Evolutionary conservation across 169 alveolate species (phyloP), one percentile per base, ranked within the genome.

Genomic region (Plasmodium coatneyi): DNA sequence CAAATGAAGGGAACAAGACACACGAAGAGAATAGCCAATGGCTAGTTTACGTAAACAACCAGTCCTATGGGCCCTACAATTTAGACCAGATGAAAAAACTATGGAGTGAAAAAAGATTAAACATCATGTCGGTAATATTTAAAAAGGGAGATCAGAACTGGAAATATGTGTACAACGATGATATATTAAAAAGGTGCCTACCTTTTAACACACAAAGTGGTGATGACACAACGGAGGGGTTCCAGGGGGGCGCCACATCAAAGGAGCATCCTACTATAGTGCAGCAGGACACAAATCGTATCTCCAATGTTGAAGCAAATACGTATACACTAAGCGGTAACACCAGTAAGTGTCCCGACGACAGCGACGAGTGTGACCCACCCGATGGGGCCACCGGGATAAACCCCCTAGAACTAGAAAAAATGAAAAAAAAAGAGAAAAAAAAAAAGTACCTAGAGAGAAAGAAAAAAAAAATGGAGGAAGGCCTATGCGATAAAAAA

Each of bases 361-460:
- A 82, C 25, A 25, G 41, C 46, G 30, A 22, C 19, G 34, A 71
- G n/a, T 16, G 49, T 36, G 14, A 70, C 22, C 30, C 52, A n/a
- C 16, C 36, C 14, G 60, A 86, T n/a, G 30, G 43, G 52, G 5
- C 16, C 25, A 34, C 56, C 14, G 70, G 19, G 30, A 10, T 54
- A 19, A 41, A 66, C 9, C 39, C 52, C 4, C 16, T 36, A 71
- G 92, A 91, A 16, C 14, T 80, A 39, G 91, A 80, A 81, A 79
- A 80, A 87, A n/a, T 79, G 7, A 89, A 56, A 89, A 81, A 91
- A 80, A 70, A 66, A 81, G 84, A 81, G 54, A 91, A 91, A 82
- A 91, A 91, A 91, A 91, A 81, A 91, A 91, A 72, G 41, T 91
- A 91, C 43, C 39, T 91, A 25, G 95, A 91, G 83, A 80, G 95